Evolutionary conservation across 805 yeast species (phyloP), one percentile per base, ranked within the genome.

Genomic region (Yamadazyma ubonensis): DNA sequence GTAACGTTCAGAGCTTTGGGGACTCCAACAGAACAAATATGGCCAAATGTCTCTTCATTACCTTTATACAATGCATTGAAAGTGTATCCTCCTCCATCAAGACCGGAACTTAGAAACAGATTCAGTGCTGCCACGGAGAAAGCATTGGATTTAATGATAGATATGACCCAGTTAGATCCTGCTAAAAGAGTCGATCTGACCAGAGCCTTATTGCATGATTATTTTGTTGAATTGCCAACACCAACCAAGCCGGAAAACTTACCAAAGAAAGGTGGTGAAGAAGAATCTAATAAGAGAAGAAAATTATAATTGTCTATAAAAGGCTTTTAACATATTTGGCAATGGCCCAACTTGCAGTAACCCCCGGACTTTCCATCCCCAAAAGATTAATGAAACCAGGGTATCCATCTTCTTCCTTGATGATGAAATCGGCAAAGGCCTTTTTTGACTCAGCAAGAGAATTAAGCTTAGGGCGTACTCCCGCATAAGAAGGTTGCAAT

Each of bases 1-100:
- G 85, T 89, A n/a, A 93, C 98, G 0, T 91, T 93, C 59, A 79
- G 86, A 54, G 99, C 98, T 0, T 65, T 91, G 43, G 99, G 99
- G 0, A 90, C 99, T 0, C 99, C 99, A 4, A 86, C 95, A 0
- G 96, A 90, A 49, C 79, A 75, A 22, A 79, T 71, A 2, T 93
- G 99, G 99, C 95, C 96, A 0, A 86, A 88, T 34, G 95, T 91
- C 2, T 76, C 90, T 1, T 70, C 76, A 43, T 71, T 93, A 36
- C 93, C 96, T 0, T 70, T 78, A 19, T 93, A 86, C 57, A 79
- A 83, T 52, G 78, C 86, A 26, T 65, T 86, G 46, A 77, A 78
- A 30, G 76, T 81, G 19, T 90, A 86, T 55, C 96, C 97, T 3
- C 81, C 81, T 11, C 97, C 97, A 0, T 75, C 89, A 0, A 69